Evolutionary conservation across 2,329 filamentous ascomycete species (phyloP), one percentile per base, ranked within the genome.

Genomic region (Remersonia thermophila): DNA sequence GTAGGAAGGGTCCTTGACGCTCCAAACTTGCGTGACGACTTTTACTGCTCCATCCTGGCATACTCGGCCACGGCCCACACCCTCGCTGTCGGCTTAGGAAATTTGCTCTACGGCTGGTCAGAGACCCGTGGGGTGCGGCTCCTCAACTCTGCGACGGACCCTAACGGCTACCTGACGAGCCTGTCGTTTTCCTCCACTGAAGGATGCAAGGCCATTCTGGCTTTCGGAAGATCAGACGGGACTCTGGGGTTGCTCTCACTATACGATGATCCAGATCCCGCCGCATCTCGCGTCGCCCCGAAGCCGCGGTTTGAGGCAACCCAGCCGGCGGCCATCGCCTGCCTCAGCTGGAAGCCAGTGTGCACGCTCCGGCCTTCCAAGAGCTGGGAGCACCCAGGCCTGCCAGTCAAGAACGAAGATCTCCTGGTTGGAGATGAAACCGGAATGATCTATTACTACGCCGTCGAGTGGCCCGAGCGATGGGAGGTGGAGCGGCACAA

Each of bases 31-130:
- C 77, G 85, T 38, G 86, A 96, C 50, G 89, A 98, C 57, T 98
- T 87, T 55, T 98, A 98, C 55, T 95, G 86, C 59, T 91, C 87
- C 0, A 69, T 87, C 2, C 67, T 98, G 36, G 85, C 91, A 8
- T 96, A 94, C 56, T 93, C 81, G 0, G 58, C 70, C 28, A 81
- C 73, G 7, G 72, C 76, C 34, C 73, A 81, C 36, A 83, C 80
- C 11, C 69, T 98, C 12, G 89, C 85, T 13, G 83, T 96, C 13
- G 89, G 84, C 0, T 67, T 96, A 11, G 80, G 79, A 0, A 76
- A 79, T 36, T 67, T 77, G 26, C 71, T 98, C 4, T 95, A 93
- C 55, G 73, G 83, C 4, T 98, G 89, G 91, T 89, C 85, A 0
- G 87, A 96, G 54, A 58, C 64, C 25, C 63, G 66, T 20, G 80